Base-by-base conservation (phyloP, 164 flowering plant species). In the Brasenia schreberi region DNA sequence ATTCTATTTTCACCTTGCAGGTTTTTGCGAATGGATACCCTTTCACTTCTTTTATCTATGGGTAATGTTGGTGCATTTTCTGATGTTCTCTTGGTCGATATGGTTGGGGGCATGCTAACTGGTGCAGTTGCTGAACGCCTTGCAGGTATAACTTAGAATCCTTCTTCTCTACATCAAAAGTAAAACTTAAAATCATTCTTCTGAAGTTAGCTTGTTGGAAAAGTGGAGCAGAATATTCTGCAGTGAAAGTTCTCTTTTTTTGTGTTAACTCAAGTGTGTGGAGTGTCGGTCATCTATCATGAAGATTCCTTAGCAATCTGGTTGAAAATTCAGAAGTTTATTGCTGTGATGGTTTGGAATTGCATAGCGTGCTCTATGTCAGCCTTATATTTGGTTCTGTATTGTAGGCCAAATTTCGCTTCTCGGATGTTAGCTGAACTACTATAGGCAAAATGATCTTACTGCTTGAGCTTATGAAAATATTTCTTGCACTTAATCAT, bases 81-180 rank as follows among this genome's bases (percentile, higher is more conserved):
- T 23, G 88, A 94, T 77, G 84, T 91, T 43, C 90, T 94, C 64
- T 83, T 89, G 19, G 82, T 91, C 71, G 99, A 94, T 84, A 84
- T 82, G 88, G 81, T 91, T 73, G 90, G 92, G 69, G 98, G 98
- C 58, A 73, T 89, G 71, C 62, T 91, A 63, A 89, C 96, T 68
- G 99, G 97, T 77, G 89, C 97, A 64, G 92, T 87, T 64, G 99
- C 96, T 64, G 99, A 91, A 76, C 95, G 99, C 43, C 76, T 91
- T 75, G 97, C 97, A 85, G 99, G 99, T 94, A 52, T 68, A 18
- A 49, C 16, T 73, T 52, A n/a, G 42, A 5, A 49, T 43, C 16
- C 17, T 59, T 59, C 10, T 64, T 23, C 27, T 23, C 27, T 23
- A 23, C 27, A 23, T 23, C 27, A 23, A 23, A 23, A 23, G 27